Percentiles rank a stretch among this genome's conserved stretches.
phyloP scores from a whole-genome alignment of 1,284 basidiomycete species.

The Tilletiopsis washingtonensis region DNA sequence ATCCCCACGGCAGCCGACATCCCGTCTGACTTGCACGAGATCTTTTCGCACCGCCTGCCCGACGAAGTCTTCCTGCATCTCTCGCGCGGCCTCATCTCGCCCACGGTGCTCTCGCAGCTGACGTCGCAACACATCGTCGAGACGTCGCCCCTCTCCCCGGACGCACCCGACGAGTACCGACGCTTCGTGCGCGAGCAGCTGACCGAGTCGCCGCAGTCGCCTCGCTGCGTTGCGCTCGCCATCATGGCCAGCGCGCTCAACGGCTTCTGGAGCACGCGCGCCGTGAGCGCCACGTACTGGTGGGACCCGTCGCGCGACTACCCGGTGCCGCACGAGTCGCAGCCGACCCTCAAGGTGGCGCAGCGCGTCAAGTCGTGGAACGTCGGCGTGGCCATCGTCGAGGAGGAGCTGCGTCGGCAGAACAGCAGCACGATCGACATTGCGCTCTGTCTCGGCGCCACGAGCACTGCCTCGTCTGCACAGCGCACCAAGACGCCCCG shows the following conservation, averaged over 20 bases:
- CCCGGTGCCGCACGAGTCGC: slow-evolving; percentile 50
- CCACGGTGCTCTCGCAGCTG: slow-evolving; percentile 82
- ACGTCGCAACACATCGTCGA: slow-evolving; percentile 74
- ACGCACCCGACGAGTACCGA: slow-evolving; percentile 68
- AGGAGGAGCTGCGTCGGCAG: slow-evolving; percentile 90
- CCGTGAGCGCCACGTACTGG: slow-evolving; percentile 37
- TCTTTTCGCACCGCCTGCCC: slow-evolving; percentile 88
- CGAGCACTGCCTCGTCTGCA: slow-evolving; percentile 48
- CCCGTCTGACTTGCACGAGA: slow-evolving; percentile 82
- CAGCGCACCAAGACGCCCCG: slow-evolving; percentile 31
- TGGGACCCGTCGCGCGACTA: slow-evolving; percentile 26
- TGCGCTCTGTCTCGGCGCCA: slow-evolving; percentile 84
- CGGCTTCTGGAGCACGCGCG: slow-evolving; percentile 40
- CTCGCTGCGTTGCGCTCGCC: slow-evolving; percentile 72
- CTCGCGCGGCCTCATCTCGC: slow-evolving; percentile 78
- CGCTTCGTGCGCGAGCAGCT: slow-evolving; percentile 91
- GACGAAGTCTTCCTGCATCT: slow-evolving; percentile 96
- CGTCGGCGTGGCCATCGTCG: slow-evolving; percentile 74
- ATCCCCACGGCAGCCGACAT: slow-evolving; percentile 70
- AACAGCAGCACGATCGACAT: slow-evolving; percentile 98
- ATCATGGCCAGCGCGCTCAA: slow-evolving; percentile 35
- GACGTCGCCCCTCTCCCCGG: slow-evolving; percentile 62
- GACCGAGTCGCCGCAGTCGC: slow-evolving; percentile 79
- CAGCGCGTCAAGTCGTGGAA: slow-evolving; percentile 88
- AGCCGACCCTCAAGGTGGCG: slow-evolving; percentile 73